Evolutionary conservation across 1,284 basidiomycete species (phyloP), one percentile per base, ranked within the genome.

Genomic region (Cutaneotrichosporon cyanovorans): DNA sequence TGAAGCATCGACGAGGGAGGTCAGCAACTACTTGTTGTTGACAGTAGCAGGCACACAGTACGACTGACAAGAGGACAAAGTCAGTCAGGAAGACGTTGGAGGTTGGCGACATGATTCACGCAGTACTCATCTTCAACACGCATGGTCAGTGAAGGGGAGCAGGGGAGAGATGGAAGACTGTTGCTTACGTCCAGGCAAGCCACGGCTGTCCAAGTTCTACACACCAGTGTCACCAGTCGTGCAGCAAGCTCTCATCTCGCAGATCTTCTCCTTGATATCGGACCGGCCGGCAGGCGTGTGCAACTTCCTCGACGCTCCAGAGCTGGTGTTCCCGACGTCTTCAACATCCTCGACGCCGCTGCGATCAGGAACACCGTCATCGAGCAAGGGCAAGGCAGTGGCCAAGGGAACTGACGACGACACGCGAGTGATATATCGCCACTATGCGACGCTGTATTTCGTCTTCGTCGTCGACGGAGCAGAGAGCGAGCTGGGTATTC

Each of bases 141-240:
- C 72, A 74, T 49, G 75, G 84, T 78, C 53, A 66, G 76, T n/a
- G n/a, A n/a, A n/a, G n/a, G n/a, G n/a, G n/a, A n/a, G n/a, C n/a
- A n/a, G n/a, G n/a, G n/a, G n/a, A n/a, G n/a, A n/a, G n/a, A n/a
- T n/a, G n/a, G n/a, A n/a, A n/a, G n/a, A n/a, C n/a, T n/a, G n/a
- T n/a, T n/a, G n/a, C n/a, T n/a, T n/a, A n/a, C n/a, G n/a, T n/a
- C 82, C 80, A 55, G 91, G 90, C 37, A 83, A 93, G 53, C 83
- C 95, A 11, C 83, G 95, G 39, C 75, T 99, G 48, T 87, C 88
- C 58, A 97, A 96, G 73, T 98, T 96, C 79, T 99, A 95, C 75
- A 87, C 86, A 3, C 83, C 86, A 2, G 75, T 87, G 22, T 81
- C 85, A 43, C 83, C 84, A 48, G 80, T 84, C 16, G 74, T 81